phyloP scores from a whole-genome alignment of 1,284 basidiomycete species.

The Phlebopus sp. region DNA sequence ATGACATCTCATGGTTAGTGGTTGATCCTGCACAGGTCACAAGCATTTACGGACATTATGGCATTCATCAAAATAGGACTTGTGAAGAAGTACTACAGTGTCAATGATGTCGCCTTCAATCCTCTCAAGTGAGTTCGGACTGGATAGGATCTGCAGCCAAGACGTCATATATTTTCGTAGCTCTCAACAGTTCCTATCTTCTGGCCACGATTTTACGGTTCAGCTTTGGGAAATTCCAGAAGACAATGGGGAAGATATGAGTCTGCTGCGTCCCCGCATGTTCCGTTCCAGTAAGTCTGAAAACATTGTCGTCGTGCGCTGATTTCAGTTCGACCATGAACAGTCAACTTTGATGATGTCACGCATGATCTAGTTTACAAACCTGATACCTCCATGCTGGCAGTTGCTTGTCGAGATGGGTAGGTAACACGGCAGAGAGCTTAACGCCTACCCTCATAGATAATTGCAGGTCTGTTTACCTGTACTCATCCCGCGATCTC shows the following conservation, averaged over 20 bases:
- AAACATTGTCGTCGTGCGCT: neutral
- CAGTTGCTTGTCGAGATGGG: conserved; percentile 34
- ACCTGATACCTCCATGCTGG: conserved; percentile 23
- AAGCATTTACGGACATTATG: neutral
- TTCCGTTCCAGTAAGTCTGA: conserved; percentile 17
- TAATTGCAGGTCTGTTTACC: conserved; percentile 15
- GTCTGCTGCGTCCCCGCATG: conserved; percentile 8
- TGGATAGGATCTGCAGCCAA: neutral
- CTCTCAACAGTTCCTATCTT: conserved; percentile 29
- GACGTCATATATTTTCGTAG: conserved; percentile 15
- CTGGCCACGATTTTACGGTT: conserved; percentile 27
- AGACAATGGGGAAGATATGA: conserved; percentile 10
- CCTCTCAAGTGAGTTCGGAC: conserved; percentile 28
- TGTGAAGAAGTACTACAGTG: conserved; percentile 30
- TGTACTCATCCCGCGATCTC: conserved; percentile 18
- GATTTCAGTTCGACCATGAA: conserved; percentile 2
- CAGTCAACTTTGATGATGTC: conserved; percentile 26
- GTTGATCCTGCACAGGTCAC: neutral
- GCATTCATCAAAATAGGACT: conserved; percentile 14
- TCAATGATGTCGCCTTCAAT: conserved; percentile 34
- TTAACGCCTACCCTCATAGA: neutral
- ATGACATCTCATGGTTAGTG: conserved; percentile 20
- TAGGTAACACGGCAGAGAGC: conserved; percentile 14
- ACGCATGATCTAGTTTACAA: conserved; percentile 31
- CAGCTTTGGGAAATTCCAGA: conserved; percentile 30